These are phyloP conservation scores for Corrigiola litoralis DNA, from an alignment of 179 eudicot species.

Conservation along the genomic window DNA sequence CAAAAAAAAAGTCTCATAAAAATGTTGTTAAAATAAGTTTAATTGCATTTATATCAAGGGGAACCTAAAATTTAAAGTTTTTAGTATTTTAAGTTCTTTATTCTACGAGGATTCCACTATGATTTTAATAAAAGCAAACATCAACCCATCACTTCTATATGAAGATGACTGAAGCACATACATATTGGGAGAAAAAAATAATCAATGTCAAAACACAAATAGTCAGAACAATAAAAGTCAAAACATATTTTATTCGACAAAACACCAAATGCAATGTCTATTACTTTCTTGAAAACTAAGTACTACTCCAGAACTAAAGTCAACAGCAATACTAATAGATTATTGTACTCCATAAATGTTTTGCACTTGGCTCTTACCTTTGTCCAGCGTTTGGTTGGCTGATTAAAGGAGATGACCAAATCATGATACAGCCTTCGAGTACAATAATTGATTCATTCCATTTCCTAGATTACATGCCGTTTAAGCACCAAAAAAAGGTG, in stretches of 20 bases:
- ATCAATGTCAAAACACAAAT: not conserved
- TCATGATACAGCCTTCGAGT: conserved; percentile 3
- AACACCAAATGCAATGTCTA: too few relatives aligned
- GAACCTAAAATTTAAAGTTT: too few relatives aligned
- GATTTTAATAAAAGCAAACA: not conserved
- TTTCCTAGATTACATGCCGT: not conserved
- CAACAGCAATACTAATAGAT: conserved; percentile 5
- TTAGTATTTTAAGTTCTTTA: too few relatives aligned
- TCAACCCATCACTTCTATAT: not conserved
- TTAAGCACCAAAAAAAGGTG: not conserved
- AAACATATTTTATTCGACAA: conserved; percentile 13
- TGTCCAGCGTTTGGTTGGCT: conserved; percentile 10
- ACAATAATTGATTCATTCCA: not conserved
- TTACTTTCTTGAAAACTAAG: too few relatives aligned
- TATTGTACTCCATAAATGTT: not conserved
- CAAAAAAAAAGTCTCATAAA: too few relatives aligned
- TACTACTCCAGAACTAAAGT: too few relatives aligned
- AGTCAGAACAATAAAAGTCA: conserved; percentile 20
- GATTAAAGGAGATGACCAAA: conserved; percentile 17
- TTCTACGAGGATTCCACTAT: too few relatives aligned
- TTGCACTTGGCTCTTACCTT: not conserved
- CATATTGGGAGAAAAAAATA: not conserved
- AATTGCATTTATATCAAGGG: too few relatives aligned
- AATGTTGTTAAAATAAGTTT: too few relatives aligned
- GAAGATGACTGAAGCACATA: not conserved